Percentiles rank a stretch among this genome's conserved stretches.
Conservation (phyloP, 225 moss, liverwort and hornwort species). For the Marchantia polymorpha region DNA sequence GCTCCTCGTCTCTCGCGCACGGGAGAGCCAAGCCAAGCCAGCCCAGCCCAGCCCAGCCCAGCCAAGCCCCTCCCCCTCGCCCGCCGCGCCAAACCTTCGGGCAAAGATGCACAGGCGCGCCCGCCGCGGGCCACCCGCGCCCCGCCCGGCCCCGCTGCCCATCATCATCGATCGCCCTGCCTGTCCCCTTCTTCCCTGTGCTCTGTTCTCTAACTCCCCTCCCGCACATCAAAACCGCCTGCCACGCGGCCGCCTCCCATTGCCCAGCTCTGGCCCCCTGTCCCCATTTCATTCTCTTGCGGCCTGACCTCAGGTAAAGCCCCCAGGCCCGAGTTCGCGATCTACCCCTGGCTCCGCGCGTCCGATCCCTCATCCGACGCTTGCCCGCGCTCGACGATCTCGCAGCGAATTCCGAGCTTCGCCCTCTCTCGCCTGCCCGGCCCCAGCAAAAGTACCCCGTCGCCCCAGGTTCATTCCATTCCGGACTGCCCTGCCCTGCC, state of each 20-base stretch:
- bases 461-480: neutral
- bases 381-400: neutral
- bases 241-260: slow-evolving; percentile 11
- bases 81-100: neutral
- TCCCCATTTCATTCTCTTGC: neutral
- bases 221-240: slow-evolving; percentile 12
- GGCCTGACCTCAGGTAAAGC: neutral
- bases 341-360: neutral
- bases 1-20: neutral
- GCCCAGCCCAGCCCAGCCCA: too few relatives aligned
- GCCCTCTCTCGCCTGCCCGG: neutral
- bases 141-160: neutral
- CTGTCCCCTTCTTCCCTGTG: neutral
- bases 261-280: neutral
- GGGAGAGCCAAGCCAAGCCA: neutral
- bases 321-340: neutral
- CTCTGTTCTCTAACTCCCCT: slow-evolving; percentile 19
- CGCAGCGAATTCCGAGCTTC: neutral
- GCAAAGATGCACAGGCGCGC: neutral
- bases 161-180: slow-evolving; percentile 6
- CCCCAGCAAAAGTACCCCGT: neutral
- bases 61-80: neutral
- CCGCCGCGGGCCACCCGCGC: slow-evolving; percentile 11
- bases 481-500: neutral
- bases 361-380: neutral